Conservation (phyloP, 305 asterid species). For the Solanum aculeatissimum region DNA sequence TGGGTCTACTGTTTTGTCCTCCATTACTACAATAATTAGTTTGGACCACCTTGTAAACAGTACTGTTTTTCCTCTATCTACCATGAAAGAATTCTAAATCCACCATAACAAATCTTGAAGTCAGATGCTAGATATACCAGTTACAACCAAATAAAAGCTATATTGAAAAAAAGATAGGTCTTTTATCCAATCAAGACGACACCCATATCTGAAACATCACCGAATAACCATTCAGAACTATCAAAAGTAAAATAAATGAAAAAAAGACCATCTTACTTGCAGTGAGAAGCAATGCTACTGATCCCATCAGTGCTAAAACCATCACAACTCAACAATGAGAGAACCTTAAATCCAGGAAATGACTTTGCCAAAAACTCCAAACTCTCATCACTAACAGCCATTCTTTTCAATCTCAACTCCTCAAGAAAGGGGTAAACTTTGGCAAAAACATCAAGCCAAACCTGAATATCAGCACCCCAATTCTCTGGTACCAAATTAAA, state of each 20-base stretch:
- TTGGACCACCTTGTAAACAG: not conserved
- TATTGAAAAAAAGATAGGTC: not conserved
- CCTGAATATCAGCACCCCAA: conserved; percentile 79
- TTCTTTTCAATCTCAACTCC: conserved; percentile 78
- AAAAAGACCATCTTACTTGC: conserved; percentile 39
- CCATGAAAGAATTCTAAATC: not conserved
- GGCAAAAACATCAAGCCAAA: conserved; percentile 62
- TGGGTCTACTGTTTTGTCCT: conserved; percentile 4
- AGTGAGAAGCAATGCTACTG: conserved; percentile 51
- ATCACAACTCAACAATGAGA: conserved; percentile 67
- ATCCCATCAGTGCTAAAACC: conserved; percentile 71
- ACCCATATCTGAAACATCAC: not conserved
- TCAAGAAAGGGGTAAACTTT: conserved; percentile 69
- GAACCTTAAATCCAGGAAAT: conserved; percentile 53
- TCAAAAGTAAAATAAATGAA: not conserved
- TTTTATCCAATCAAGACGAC: not conserved
- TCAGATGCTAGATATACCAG: not conserved
- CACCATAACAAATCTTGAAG: not conserved
- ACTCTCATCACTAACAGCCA: conserved; percentile 68
- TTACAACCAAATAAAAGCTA: not conserved
- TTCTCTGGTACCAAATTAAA: conserved; percentile 66
- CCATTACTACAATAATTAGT: not conserved
- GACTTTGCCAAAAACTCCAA: conserved; percentile 67
- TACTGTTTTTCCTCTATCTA: not conserved
- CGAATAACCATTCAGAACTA: not conserved